A percentile compares a stretch with the other conserved stretches of the same genome.
phyloP scores from a whole-genome alignment of 441 rosid genomes.

The Biscutella auriculata region DNA sequence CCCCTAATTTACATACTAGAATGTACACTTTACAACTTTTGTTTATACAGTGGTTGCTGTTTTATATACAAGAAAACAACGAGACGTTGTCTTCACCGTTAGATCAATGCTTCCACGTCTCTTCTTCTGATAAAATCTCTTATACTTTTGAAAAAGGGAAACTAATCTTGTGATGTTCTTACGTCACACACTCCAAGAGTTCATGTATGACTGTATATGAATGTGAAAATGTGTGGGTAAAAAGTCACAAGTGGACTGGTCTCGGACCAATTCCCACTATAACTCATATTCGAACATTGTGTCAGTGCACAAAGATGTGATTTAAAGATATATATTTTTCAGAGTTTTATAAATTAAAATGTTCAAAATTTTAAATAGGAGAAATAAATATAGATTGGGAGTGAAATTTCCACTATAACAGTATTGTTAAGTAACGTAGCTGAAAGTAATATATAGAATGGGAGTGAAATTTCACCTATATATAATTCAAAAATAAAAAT shows the following conservation, averaged over 20 bases:
- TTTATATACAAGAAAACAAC: neutral
- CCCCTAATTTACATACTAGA: too few relatives aligned
- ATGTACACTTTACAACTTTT: neutral
- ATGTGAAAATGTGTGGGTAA: conserved; percentile 16
- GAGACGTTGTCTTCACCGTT: neutral
- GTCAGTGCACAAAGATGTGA: conserved; percentile 46
- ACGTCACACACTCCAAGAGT: conserved; percentile 11
- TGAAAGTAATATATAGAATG: too few relatives aligned
- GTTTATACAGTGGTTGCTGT: conserved; percentile 5
- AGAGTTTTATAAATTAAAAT: too few relatives aligned
- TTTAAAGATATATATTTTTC: too few relatives aligned
- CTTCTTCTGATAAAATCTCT: too few relatives aligned
- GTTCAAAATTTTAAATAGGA: too few relatives aligned
- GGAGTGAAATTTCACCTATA: too few relatives aligned
- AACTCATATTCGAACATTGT: conserved; percentile 28
- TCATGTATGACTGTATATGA: neutral
- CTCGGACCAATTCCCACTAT: conserved; percentile 67
- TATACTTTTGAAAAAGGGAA: too few relatives aligned
- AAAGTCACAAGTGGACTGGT: conserved; percentile 47
- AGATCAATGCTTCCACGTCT: conserved; percentile 6
- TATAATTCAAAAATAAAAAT: too few relatives aligned
- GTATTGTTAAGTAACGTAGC: too few relatives aligned
- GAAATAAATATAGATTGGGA: too few relatives aligned
- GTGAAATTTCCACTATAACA: too few relatives aligned
- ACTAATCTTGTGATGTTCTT: neutral